Evolutionary conservation across 805 yeast species (phyloP), one percentile per base, ranked within the genome.

Genomic region (Wickerhamomyces chaumierensis): DNA sequence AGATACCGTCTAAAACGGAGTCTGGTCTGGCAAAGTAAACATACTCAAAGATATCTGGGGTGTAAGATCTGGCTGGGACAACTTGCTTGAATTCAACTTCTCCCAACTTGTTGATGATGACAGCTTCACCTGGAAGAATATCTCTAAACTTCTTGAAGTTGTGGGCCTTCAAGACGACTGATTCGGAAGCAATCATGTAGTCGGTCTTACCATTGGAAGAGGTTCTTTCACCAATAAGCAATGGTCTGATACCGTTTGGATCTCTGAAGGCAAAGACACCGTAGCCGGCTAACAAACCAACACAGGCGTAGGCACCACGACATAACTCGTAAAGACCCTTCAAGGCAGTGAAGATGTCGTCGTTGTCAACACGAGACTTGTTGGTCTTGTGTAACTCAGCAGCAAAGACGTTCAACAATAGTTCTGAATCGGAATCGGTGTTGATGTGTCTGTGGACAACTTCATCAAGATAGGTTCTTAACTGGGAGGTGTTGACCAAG

Each of bases 21-120:
- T 92, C 98, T 0, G 97, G 96, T 57, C 98, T 78, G 15, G 98
- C 97, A 67, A 92, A 92, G 63, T 92, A 92, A 35, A 92, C 98
- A 58, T 88, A 92, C 63, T 92, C 98, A 53, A 92, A 92, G 45
- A 92, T 78, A 64, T 94, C 97, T 7, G 98, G 98, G 14, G 96
- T 79, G 61, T 87, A 88, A 2, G 80, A 63, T 56, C 70, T 68
- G 46, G 79, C 72, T 44, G 82, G 81, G 8, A 80, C 92, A 35
- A 90, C 87, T 63, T 92, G 97, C 49, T 75, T 75, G 60, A 83
- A 79, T 58, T 85, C 87, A 9, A 96, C 95, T 37, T 59, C 59
- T 60, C 75, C 66, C 48, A 71, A 73, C 61, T 90, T 88, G 44
- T 87, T 88, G 51, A 90, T 81, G 48, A 92, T 83, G 33, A 92